Percentiles rank a stretch among this genome's conserved stretches.
Evolutionary conservation across 2,329 filamentous ascomycete species (phyloP).

Genomic region (Neoscytalidium dimidiatum): DNA sequence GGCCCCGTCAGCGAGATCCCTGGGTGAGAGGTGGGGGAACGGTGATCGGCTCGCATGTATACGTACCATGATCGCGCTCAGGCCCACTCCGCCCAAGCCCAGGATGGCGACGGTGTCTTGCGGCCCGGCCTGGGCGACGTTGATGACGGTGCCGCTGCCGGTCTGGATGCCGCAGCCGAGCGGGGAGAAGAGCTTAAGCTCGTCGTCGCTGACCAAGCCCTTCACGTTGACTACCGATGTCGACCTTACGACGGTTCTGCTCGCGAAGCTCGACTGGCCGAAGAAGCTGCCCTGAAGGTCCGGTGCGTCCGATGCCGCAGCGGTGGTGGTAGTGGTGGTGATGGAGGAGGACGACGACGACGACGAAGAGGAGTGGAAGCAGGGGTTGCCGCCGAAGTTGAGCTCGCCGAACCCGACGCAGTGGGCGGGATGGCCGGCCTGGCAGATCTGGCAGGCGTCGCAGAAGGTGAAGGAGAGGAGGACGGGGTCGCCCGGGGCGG

Average conservation of each 20-base stretch:
- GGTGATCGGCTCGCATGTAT: too few species aligned
- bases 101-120: constrained; percentile 45
- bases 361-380: constrained; percentile 26
- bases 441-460: constrained; percentile 50
- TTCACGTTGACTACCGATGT: constrained; percentile 46
- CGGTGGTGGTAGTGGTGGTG: not conserved
- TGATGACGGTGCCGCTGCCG: constrained; percentile 40
- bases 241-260: constrained; percentile 41
- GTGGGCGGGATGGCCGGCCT: constrained; percentile 48
- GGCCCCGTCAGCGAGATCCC: not conserved
- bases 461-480: constrained; percentile 53
- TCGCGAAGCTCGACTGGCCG: constrained; percentile 50
- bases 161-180: constrained; percentile 52
- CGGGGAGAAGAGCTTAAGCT: constrained; percentile 46
- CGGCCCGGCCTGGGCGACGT: constrained; percentile 36
- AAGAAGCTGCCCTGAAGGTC: constrained; percentile 48
- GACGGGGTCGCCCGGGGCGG: constrained; percentile 49
- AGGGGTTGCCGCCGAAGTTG: constrained; percentile 42
- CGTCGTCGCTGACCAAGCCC: constrained; percentile 37
- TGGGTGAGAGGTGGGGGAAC: too few species aligned
- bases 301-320: constrained; percentile 15
- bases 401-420: constrained; percentile 51
- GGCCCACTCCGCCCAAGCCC: constrained; percentile 50
- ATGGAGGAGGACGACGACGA: not conserved
- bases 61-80: constrained; percentile 46